Evolutionary conservation across 2,329 filamentous ascomycete species (phyloP), one percentile per base, ranked within the genome.

Genomic region (Dothiorella sarmentorum): DNA sequence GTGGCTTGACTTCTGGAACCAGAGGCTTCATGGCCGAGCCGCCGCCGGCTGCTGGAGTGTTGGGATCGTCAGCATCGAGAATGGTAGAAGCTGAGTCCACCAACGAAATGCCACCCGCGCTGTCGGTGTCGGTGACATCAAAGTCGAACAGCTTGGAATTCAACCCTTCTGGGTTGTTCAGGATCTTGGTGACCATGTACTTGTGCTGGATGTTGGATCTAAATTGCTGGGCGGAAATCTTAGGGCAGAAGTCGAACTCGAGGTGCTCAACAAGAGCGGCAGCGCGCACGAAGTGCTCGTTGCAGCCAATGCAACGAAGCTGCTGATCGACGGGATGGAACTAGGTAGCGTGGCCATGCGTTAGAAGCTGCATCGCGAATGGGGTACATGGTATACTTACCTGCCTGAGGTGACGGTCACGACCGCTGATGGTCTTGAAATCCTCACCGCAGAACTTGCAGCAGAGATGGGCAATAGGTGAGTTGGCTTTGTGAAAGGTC

Each of bases 391-490:
- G 3, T 9, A 13, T 7, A 24, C 65, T 74, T 66, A 84, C 82
- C 62, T 75, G 67, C 57, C 75, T 71, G n/a, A 83, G 75, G 62
- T 86, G 84, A 18, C 65, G 65, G 56, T 79, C 76, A 10, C 80
- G 73, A 1, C 82, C 83, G 20, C 74, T 75, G 2, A 76, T 71
- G 26, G 76, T 82, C 61, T 78, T 77, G 69, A 84, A 85, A 40
- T 85, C 82, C 7, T 76, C 67, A 11, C 79, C 80, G 56, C 84
- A 86, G 40, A 83, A 73, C 11, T 81, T 78, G 66, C 84, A 86
- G 52, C 76, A 77, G 44, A 81, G 78, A 61, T 82, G 78, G 27
- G 73, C 75, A 2, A 72, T 66, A 53, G 68, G 64, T 1, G 71
- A 70, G 7, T 62, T 64, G 10, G 68, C 67, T 64, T 81, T 82